Evolutionary conservation across 2,329 filamentous ascomycete species (phyloP), one percentile per base, ranked within the genome.

Genomic region (Scytalidium lignicola): DNA sequence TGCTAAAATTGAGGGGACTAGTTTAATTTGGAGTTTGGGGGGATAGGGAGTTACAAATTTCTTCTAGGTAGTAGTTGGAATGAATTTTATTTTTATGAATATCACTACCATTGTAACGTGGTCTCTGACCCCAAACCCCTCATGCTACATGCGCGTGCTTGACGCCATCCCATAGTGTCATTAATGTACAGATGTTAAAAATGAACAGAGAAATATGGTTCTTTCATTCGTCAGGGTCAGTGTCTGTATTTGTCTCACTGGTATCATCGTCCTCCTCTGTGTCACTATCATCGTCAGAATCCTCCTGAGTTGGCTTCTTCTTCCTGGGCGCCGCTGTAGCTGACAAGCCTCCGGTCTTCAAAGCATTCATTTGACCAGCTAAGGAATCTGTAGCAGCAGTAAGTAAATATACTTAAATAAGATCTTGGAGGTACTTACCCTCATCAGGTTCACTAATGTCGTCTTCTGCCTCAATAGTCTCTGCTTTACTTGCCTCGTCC

Each of bases 371-470:
- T 70, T 95, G 89, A 52, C 90, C 90, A 44, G 90, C 91, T 58
- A 96, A 76, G 2, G 90, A 90, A 70, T 95, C 90, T 95, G 56
- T 26, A 37, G n/a, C n/a, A n/a, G 6, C 15, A 37, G n/a, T 37
- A 15, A 37, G 32, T 47, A 23, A 23, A 41, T 46, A 47, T 19
- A 49, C 60, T 51, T 60, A 56, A 49, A 52, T 47, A 39, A 46
- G 22, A 41, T 26, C 23, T 20, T 41, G 19, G 22, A 28, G 32
- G 15, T 45, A 75, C 85, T 75, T 78, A 96, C 93, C 93, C 76
- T 99, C 93, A 55, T 97, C 93, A 29, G 95, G 93, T 67, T 99
- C 93, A 65, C 89, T 95, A 58, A 99, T 99, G 51, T 99, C 93
- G 61, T 96, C 93, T 58, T 96, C 90, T 43, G 84, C 87, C 46